Conservation (phyloP, 169 alveolate genomes). For the Eimeria tenella region DNA sequence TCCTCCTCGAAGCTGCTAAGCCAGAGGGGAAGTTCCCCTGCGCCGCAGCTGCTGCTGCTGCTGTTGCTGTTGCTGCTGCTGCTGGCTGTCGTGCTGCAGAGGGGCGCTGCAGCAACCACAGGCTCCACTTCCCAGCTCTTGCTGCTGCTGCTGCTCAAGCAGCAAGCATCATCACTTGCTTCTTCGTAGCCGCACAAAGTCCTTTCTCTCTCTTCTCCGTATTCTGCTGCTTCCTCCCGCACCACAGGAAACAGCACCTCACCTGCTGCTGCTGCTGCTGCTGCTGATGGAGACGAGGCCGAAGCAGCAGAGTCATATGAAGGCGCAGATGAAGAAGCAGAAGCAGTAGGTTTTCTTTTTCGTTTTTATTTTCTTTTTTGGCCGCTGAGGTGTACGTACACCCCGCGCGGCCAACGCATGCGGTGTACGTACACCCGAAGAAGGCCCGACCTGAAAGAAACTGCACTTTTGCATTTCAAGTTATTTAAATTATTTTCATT, state of each 20-base stretch:
- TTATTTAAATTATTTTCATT: not conserved
- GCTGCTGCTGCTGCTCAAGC: not conserved
- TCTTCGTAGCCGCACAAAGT: not conserved
- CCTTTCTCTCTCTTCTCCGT: not conserved
- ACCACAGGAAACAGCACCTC: not conserved
- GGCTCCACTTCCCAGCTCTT: not conserved
- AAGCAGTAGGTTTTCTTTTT: not conserved
- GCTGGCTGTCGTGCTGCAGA: not conserved
- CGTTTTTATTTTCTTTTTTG: not conserved
- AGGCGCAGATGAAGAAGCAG: not conserved
- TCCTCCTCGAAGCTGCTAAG: not conserved
- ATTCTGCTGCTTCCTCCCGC: constrained; percentile 27
- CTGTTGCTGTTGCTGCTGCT: constrained; percentile 13
- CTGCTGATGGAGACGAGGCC: not conserved
- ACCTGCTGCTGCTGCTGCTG: constrained; percentile 46
- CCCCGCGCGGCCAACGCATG: too few species aligned
- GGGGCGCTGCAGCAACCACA: constrained; percentile 17
- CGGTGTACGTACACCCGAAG: too few species aligned
- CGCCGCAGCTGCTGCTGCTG: not conserved
- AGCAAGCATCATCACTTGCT: not conserved
- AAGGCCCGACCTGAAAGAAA: too few species aligned
- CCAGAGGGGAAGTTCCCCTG: not conserved
- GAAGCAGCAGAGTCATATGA: constrained; percentile 14
- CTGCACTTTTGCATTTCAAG: not conserved
- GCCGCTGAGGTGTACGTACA: not conserved